Evolutionary conservation across 1,284 basidiomycete species (phyloP).

Genomic region (Inonotus hispidus): DNA sequence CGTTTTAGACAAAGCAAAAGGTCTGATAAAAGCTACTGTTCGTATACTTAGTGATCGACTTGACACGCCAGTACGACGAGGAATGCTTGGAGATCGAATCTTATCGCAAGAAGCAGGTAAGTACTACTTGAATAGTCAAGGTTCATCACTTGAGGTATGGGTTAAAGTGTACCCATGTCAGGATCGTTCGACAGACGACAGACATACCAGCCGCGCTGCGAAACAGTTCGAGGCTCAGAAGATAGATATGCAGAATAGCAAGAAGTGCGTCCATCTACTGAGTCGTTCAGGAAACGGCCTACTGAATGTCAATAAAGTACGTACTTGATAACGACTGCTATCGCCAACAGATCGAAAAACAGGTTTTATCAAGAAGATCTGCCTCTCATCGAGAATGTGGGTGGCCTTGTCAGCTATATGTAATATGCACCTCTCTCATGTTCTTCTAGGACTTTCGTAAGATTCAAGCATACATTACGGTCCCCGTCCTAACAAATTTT

Average conservation of each 20-base stretch:
- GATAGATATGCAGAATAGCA: conserved; percentile 71
- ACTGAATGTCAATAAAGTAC: conserved; percentile 35
- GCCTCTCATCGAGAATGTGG: conserved; percentile 65
- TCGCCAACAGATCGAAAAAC: conserved; percentile 63
- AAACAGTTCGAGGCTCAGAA: conserved; percentile 71
- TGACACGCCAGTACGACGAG: conserved; percentile 58
- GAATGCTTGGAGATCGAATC: conserved; percentile 67
- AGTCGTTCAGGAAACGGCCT: conserved; percentile 5
- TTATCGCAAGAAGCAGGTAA: conserved; percentile 72
- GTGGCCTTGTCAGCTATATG: conserved; percentile 27
- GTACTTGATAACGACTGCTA: conserved; percentile 63
- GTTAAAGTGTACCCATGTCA: conserved; percentile 25
- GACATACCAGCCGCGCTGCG: conserved; percentile 65
- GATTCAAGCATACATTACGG: conserved; percentile 45
- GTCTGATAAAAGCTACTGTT: conserved; percentile 29
- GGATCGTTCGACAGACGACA: conserved; percentile 66
- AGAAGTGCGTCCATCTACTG: conserved; percentile 50
- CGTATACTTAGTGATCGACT: conserved; percentile 14
- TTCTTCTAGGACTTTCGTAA: conserved; percentile 18
- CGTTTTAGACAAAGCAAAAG: conserved; percentile 64
- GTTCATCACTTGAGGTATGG: conserved; percentile 4
- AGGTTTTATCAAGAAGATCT: conserved; percentile 67
- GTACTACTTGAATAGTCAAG: conserved; percentile 6
- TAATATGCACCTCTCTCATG: background rate
- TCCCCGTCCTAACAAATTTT: conserved; percentile 11